phyloP scores from a whole-genome alignment of 129 eudicot genomes.

The Sambucus nigra region DNA sequence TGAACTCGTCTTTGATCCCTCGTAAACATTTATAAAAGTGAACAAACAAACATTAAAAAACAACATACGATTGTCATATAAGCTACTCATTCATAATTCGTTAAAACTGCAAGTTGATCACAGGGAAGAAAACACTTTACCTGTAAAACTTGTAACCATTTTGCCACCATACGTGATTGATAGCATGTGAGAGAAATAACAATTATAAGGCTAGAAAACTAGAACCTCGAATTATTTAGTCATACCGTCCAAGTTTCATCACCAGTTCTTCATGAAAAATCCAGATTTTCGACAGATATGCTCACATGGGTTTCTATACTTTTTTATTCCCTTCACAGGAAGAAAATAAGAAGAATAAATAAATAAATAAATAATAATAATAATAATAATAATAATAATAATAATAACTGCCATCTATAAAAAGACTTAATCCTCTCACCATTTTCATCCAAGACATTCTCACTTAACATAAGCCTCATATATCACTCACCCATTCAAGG shows the following conservation, averaged over 20 bases:
- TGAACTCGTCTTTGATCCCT: too few species aligned
- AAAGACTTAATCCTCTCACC: slow-evolving; percentile 10
- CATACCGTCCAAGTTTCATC: not conserved
- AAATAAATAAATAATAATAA: not conserved
- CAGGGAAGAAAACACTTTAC: too few species aligned
- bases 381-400: not conserved
- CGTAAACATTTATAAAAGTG: too few species aligned
- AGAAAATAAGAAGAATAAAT: not conserved
- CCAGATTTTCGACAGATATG: not conserved
- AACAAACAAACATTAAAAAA: too few species aligned
- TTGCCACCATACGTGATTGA: too few species aligned
- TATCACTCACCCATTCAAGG: not conserved
- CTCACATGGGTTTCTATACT: slow-evolving; percentile 9
- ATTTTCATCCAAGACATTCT: slow-evolving; percentile 14
- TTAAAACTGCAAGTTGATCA: too few species aligned
- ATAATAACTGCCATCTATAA: slow-evolving; percentile 21
- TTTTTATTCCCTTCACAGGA: not conserved
- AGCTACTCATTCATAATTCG: too few species aligned
- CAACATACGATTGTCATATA: too few species aligned
- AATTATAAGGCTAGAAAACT: too few species aligned
- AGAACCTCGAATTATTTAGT: slow-evolving; percentile 1
- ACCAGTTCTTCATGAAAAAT: not conserved
- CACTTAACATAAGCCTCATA: not conserved
- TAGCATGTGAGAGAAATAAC: too few species aligned
- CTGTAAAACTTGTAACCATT: too few species aligned